Conservation (phyloP, 768 basidiomycete species). For the Roridomyces roridus region DNA sequence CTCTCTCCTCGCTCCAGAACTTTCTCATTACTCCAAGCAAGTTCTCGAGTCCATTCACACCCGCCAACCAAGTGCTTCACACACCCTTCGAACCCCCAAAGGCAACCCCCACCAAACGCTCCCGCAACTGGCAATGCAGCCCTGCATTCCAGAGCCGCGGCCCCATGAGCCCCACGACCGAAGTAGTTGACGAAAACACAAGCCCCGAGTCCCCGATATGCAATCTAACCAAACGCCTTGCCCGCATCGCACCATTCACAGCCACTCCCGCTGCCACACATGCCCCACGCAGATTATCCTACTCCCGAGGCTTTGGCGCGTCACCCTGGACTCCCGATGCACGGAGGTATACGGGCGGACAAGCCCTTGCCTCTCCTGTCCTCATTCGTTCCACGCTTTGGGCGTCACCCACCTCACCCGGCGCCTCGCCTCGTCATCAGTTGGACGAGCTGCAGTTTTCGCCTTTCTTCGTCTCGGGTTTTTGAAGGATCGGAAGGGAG, state of each 20-base stretch:
- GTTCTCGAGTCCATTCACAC: conserved; percentile 23
- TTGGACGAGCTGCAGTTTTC: conserved; percentile 23
- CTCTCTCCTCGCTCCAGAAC: conserved; percentile 3
- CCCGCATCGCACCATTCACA: conserved; percentile 9
- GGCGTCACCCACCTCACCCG: conserved; percentile 8
- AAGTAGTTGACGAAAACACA: conserved; percentile 19
- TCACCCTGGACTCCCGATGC: conserved; percentile 20
- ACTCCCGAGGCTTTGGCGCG: conserved; percentile 9
- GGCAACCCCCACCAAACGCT: conserved; percentile 6
- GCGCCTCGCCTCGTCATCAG: conserved; percentile 18
- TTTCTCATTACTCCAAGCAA: conserved; percentile 23
- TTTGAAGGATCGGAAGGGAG: no score
- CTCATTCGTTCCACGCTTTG: conserved; percentile 19
- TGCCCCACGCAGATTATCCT: conserved; percentile 22
- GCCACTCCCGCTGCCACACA: neutral
- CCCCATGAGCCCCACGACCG: no score
- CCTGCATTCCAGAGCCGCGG: neutral
- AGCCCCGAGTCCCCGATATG: conserved; percentile 17
- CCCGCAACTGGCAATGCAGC: conserved; percentile 15
- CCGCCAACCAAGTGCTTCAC: conserved; percentile 20
- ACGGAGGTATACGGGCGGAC: neutral
- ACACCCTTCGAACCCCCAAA: conserved; percentile 20
- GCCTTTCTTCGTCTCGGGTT: conserved; percentile 18
- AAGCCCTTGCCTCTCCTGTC: conserved; percentile 24
- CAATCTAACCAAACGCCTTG: conserved; percentile 18